phyloP scores from a whole-genome alignment of 257 asterid genomes.

The Solanum arcanum region DNA sequence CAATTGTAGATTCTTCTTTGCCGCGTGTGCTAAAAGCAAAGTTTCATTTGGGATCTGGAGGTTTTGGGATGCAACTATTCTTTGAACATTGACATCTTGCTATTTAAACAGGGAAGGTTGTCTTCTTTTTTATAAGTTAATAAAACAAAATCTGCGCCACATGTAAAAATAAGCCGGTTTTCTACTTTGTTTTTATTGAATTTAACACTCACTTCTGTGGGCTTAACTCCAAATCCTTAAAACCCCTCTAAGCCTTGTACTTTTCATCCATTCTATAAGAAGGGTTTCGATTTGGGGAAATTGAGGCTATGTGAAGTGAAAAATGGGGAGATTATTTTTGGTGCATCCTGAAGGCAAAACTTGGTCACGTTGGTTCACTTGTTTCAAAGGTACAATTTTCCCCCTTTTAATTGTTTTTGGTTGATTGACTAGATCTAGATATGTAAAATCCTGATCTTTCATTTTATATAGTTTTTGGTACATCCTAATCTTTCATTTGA shows the following conservation, averaged over 20 bases:
- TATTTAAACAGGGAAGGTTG: background rate
- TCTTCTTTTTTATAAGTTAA: background rate
- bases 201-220: background rate
- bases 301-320: background rate
- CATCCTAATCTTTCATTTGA: background rate
- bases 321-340: conserved; percentile 66
- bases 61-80: background rate
- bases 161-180: background rate
- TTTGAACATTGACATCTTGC: background rate
- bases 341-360: conserved; percentile 47
- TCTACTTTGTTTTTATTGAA: background rate
- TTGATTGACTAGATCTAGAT: background rate
- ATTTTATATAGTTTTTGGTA: too few species aligned
- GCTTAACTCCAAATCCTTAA: background rate
- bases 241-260: background rate
- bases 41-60: background rate
- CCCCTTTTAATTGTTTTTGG: background rate
- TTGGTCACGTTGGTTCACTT: conserved; percentile 41
- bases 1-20: background rate
- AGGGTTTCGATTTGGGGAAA: background rate
- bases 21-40: background rate
- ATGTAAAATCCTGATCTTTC: background rate
- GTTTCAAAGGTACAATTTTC: conserved; percentile 12
- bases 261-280: background rate
- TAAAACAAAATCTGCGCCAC: background rate